phyloP scores from a whole-genome alignment of 345 rosid genomes.

The Lepidium didymum region DNA sequence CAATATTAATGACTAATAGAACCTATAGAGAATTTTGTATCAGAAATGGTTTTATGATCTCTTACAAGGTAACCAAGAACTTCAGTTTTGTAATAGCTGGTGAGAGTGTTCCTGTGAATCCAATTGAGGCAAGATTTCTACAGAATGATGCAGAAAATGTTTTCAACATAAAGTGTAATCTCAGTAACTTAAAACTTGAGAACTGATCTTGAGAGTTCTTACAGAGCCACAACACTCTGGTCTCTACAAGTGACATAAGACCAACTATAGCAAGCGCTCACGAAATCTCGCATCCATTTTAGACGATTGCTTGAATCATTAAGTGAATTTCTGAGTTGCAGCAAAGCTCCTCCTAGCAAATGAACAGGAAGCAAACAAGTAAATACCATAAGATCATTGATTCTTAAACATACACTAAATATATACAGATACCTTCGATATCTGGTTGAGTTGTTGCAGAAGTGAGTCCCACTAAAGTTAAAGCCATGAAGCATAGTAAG shows the following conservation, averaged over 20 bases:
- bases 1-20: not conserved
- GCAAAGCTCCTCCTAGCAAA: constrained; percentile 64
- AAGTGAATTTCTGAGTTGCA: constrained; percentile 44
- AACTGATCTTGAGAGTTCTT: constrained; percentile 27
- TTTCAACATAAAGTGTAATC: not conserved
- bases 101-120: constrained; percentile 76
- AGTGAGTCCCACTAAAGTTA: constrained; percentile 30
- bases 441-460: constrained; percentile 51
- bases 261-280: constrained; percentile 94
- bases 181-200: not conserved
- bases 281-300: constrained; percentile 51
- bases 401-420: not conserved
- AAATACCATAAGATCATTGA: not conserved
- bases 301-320: constrained; percentile 44
- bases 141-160: constrained; percentile 3
- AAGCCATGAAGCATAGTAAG: constrained; percentile 33
- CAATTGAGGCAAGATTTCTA: constrained; percentile 67
- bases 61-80: constrained; percentile 73
- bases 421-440: constrained; percentile 49
- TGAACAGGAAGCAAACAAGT: not conserved
- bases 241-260: constrained; percentile 64
- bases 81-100: constrained; percentile 59
- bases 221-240: constrained; percentile 66
- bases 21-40: not conserved
- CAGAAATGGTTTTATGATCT: not conserved